Evolutionary conservation across 768 basidiomycete genomes (phyloP).

Genomic region (Daedaleopsis sinensis): DNA sequence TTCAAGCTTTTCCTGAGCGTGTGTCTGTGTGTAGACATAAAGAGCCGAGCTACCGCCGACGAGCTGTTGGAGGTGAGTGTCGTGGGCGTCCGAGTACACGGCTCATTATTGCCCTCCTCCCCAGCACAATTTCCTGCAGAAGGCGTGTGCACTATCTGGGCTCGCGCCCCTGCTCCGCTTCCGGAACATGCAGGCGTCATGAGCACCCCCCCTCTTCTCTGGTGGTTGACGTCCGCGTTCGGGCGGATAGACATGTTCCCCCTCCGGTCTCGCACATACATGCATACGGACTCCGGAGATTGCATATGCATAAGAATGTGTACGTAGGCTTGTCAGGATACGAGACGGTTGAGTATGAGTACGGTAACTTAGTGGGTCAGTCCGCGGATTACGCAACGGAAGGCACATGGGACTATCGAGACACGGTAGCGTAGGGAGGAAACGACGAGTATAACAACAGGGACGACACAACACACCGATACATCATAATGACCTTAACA

Average conservation of each 20-base stretch:
- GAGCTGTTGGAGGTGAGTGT: slow-evolving; percentile 77
- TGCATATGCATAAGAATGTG: neutral
- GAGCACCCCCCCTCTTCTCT: slow-evolving; percentile 17
- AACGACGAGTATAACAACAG: neutral
- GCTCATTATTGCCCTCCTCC: neutral
- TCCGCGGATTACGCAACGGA: neutral
- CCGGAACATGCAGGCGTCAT: slow-evolving; percentile 61
- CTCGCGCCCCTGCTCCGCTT: slow-evolving; percentile 86
- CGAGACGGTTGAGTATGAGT: neutral
- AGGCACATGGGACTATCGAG: neutral
- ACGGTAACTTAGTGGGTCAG: neutral
- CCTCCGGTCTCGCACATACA: no score
- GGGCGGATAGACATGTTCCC: slow-evolving; percentile 4
- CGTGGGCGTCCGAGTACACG: no score
- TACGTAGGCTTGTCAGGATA: neutral
- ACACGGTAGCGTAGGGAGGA: neutral
- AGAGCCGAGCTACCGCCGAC: slow-evolving; percentile 86
- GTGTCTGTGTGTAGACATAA: slow-evolving; percentile 98
- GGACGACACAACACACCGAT: neutral
- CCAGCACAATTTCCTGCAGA: slow-evolving; percentile 93
- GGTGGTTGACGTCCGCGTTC: slow-evolving; percentile 6
- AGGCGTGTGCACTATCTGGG: slow-evolving; percentile 80
- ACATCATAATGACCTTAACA: neutral
- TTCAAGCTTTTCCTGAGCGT: slow-evolving; percentile 96
- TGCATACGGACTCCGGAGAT: neutral